Conservation (phyloP, 1,284 basidiomycete genomes). For the Ganoderma lucidum region DNA sequence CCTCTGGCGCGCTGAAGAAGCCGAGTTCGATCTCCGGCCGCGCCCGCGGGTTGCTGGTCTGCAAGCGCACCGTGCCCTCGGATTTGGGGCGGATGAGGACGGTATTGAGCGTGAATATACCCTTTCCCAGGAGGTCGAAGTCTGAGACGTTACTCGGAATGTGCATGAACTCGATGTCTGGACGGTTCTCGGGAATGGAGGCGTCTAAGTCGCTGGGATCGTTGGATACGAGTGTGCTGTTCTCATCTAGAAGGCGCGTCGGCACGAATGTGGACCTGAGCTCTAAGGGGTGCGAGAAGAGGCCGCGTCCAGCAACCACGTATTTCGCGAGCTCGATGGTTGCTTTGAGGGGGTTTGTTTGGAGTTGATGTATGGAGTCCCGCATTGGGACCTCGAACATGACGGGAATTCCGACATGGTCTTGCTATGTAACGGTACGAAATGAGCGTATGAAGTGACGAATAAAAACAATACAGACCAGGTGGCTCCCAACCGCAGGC, state of each 20-base stretch:
- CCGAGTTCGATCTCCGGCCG: constrained; percentile 42
- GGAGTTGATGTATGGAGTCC: constrained; percentile 36
- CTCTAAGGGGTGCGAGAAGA: constrained; percentile 41
- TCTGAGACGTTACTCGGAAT: constrained; percentile 30
- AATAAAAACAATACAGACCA: constrained; percentile 27
- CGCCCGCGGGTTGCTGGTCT: constrained; percentile 42
- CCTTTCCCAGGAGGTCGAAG: constrained; percentile 31
- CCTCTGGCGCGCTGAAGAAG: constrained; percentile 38
- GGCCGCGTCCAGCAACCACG: constrained; percentile 40
- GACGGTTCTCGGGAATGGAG: constrained; percentile 35
- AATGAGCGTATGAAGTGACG: background rate
- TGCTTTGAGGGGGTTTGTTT: constrained; percentile 30
- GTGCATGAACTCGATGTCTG: constrained; percentile 49
- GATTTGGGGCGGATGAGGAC: constrained; percentile 43
- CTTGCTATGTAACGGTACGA: constrained; percentile 36
- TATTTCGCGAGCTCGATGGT: constrained; percentile 41
- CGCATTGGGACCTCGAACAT: constrained; percentile 40
- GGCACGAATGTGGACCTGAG: constrained; percentile 40
- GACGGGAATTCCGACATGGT: constrained; percentile 42
- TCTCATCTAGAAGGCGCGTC: constrained; percentile 36
- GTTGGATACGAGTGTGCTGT: constrained; percentile 5
- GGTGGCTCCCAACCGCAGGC: constrained; percentile 42
- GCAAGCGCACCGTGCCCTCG: constrained; percentile 43
- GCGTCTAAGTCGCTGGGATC: constrained; percentile 31
- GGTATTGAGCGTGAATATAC: constrained; percentile 41